These are phyloP conservation scores for Cladophialophora exuberans DNA, from an alignment of 2,329 filamentous ascomycete species.

Conservation along the genomic window DNA sequence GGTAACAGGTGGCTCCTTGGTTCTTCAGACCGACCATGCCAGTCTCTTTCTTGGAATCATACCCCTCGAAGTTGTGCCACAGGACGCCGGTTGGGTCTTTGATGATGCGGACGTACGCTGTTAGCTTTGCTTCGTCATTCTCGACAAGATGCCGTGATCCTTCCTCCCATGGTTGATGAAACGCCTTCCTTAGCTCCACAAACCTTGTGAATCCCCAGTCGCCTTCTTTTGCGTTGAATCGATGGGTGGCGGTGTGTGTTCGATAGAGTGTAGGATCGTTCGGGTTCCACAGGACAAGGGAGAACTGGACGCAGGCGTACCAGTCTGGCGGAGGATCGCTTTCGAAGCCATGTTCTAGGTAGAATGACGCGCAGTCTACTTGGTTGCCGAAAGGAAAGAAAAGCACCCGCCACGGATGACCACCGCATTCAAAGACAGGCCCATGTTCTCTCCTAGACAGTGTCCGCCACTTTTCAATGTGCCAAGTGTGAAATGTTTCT, in stretches of 20 bases:
- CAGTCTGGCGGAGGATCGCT: constrained; percentile 81
- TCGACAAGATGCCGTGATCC: constrained; percentile 59
- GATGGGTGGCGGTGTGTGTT: constrained; percentile 82
- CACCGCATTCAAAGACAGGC: constrained; percentile 82
- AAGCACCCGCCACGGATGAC: constrained; percentile 89
- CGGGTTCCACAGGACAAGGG: constrained; percentile 89
- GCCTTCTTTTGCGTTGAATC: constrained; percentile 93
- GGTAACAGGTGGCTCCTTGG: constrained; percentile 89
- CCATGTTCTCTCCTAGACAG: constrained; percentile 82
- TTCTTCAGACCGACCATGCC: constrained; percentile 97
- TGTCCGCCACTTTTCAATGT: constrained; percentile 79
- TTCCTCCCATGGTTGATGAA: constrained; percentile 75
- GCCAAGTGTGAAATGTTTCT: constrained; percentile 81
- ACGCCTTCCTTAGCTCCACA: constrained; percentile 82
- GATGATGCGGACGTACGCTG: constrained; percentile 53
- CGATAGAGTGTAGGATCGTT: constrained; percentile 84
- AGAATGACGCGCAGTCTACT: constrained; percentile 90
- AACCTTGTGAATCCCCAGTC: constrained; percentile 99
- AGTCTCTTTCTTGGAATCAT: constrained; percentile 99
- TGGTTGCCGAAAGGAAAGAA: constrained; percentile 97
- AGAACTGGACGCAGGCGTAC: constrained; percentile 96
- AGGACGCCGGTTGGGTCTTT: constrained; percentile 54
- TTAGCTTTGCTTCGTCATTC: constrained; percentile 51
- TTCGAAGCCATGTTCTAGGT: constrained; percentile 87
- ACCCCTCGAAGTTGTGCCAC: constrained; percentile 59